Evolutionary conservation across 179 eudicot species (phyloP).

Genomic region (Beta macrorhiza): DNA sequence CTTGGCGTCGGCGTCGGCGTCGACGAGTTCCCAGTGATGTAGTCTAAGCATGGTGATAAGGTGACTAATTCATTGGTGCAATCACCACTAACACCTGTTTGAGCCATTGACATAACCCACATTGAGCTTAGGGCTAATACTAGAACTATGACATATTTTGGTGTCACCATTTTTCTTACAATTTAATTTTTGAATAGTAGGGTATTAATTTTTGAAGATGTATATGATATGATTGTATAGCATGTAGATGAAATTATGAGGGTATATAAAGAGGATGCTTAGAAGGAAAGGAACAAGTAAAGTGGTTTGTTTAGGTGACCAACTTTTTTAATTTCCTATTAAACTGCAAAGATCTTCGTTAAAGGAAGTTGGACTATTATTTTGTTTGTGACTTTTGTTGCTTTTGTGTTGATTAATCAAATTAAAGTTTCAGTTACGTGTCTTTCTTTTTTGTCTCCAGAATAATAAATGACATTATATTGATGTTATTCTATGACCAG

Average conservation of each 20-base stretch:
- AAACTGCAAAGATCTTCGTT: slow-evolving; percentile 5
- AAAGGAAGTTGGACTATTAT: slow-evolving; percentile 22
- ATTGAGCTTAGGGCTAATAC: slow-evolving; percentile 24
- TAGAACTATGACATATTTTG: slow-evolving; percentile 11
- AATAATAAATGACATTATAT: neutral
- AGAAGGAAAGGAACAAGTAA: slow-evolving; percentile 28
- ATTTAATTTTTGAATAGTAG: neutral
- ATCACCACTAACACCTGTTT: slow-evolving; percentile 24
- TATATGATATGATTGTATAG: neutral
- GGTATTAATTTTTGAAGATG: neutral
- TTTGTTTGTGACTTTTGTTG: slow-evolving; percentile 9
- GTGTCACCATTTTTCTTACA: slow-evolving; percentile 5
- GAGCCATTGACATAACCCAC: slow-evolving; percentile 23
- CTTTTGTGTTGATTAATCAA: slow-evolving; percentile 22
- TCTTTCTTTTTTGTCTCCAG: slow-evolving; percentile 18
- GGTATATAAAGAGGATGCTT: slow-evolving; percentile 25
- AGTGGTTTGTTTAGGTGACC: slow-evolving; percentile 35
- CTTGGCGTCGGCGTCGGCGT: slow-evolving; percentile 47
- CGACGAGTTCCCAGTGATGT: slow-evolving; percentile 50
- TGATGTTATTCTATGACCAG: too few relatives aligned
- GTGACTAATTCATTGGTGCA: slow-evolving; percentile 53
- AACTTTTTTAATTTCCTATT: slow-evolving; percentile 17
- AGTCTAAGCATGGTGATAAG: slow-evolving; percentile 59
- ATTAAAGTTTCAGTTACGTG: slow-evolving; percentile 24
- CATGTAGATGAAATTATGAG: neutral